Evolutionary conservation across 768 basidiomycete species (phyloP).

Genomic region (Suillus discolor): DNA sequence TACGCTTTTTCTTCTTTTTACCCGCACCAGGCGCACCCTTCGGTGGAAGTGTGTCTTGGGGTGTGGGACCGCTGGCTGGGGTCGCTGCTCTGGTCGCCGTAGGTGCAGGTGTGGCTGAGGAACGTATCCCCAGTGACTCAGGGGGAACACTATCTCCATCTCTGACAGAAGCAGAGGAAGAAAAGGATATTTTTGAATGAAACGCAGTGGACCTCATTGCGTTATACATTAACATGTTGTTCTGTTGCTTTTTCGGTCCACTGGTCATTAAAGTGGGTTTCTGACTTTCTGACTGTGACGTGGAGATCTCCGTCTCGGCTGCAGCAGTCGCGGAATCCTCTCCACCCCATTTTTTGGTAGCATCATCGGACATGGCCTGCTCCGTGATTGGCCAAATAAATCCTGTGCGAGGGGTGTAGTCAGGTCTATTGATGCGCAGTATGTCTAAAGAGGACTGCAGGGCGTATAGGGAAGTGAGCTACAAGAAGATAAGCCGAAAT

Average conservation of each 20-base stretch:
- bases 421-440: slow-evolving; percentile 73
- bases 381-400: slow-evolving; percentile 85
- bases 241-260: slow-evolving; percentile 59
- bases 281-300: slow-evolving; percentile 24
- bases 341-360: slow-evolving; percentile 43
- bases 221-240: slow-evolving; percentile 67
- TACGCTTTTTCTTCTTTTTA: slow-evolving; percentile 81
- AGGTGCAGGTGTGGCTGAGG: slow-evolving; percentile 42
- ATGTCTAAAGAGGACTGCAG: slow-evolving; percentile 78
- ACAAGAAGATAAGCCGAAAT: background rate
- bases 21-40: slow-evolving; percentile 55
- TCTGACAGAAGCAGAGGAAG: slow-evolving; percentile 38
- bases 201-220: slow-evolving; percentile 81
- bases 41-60: slow-evolving; percentile 45
- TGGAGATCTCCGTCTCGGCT: slow-evolving; percentile 18
- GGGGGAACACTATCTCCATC: slow-evolving; percentile 31
- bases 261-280: slow-evolving; percentile 25
- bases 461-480: slow-evolving; percentile 72
- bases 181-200: slow-evolving; percentile 60
- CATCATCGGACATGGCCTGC: slow-evolving; percentile 44
- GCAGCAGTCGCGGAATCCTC: slow-evolving; percentile 26
- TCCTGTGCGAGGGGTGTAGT: slow-evolving; percentile 81
- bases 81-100: slow-evolving; percentile 26
- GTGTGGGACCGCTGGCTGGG: slow-evolving; percentile 38
- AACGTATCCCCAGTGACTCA: slow-evolving; percentile 28